phyloP scores from a whole-genome alignment of 768 basidiomycete species.

The Tricholomella constricta region DNA sequence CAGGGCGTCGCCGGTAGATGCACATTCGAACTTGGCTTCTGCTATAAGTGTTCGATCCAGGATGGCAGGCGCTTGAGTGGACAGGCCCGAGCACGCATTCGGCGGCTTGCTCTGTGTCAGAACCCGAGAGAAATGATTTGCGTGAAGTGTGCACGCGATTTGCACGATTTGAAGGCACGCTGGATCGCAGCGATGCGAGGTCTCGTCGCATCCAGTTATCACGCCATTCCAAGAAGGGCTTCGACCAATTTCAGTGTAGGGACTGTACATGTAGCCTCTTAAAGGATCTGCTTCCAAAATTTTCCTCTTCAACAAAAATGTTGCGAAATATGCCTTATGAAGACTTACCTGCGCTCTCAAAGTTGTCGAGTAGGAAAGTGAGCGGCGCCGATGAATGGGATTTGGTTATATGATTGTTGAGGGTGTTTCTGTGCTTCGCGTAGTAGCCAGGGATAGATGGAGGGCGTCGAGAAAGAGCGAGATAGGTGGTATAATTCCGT shows the following conservation, averaged over 20 bases:
- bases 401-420: constrained; percentile 22
- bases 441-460: constrained; percentile 18
- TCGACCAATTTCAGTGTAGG: not conserved
- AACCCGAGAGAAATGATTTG: not conserved
- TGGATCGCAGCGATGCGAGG: not conserved
- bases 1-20: not conserved
- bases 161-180: not conserved
- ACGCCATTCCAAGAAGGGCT: not conserved
- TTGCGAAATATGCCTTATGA: too few species aligned
- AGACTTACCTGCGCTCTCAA: too few species aligned
- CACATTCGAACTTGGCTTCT: not conserved
- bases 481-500: too few species aligned
- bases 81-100: not conserved
- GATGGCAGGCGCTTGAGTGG: too few species aligned
- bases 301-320: not conserved
- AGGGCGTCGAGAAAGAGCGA: constrained; percentile 25
- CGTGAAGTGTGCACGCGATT: not conserved
- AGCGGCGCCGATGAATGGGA: constrained; percentile 8
- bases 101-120: not conserved
- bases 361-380: constrained; percentile 37
- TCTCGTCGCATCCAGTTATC: not conserved
- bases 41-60: not conserved
- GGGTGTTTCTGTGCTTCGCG: constrained; percentile 18
- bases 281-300: not conserved
- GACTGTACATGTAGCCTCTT: not conserved